phyloP scores from a whole-genome alignment of 2,329 filamentous ascomycete species.

The Trichophyton mentagrophytes region DNA sequence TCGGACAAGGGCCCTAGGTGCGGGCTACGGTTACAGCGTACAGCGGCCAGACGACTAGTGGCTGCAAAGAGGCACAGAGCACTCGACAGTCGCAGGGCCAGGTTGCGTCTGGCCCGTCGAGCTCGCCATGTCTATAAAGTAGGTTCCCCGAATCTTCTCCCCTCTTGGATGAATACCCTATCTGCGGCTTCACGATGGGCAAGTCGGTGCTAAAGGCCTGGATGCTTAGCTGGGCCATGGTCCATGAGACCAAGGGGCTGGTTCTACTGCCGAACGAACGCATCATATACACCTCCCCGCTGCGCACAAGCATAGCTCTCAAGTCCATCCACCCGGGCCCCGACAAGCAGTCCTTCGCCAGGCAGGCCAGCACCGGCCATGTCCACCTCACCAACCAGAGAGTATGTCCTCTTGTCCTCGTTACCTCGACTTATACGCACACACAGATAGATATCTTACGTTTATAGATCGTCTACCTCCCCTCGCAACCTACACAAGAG shows the following conservation, averaged over 20 bases:
- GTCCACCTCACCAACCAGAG: constrained; percentile 76
- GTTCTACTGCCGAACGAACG: constrained; percentile 75
- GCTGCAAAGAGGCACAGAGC: constrained; percentile 2
- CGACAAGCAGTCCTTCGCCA: constrained; percentile 50
- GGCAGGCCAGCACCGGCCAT: constrained; percentile 61
- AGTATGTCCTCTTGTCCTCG: constrained; percentile 39
- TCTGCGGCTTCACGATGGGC: background rate
- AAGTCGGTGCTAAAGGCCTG: constrained; percentile 13
- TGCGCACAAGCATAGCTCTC: constrained; percentile 63
- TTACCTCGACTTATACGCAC: too few species aligned
- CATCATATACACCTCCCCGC: constrained; percentile 65
- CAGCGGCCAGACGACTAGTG: background rate
- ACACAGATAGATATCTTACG: background rate
- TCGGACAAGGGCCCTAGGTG: background rate
- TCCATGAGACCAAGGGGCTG: constrained; percentile 58
- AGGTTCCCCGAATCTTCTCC: background rate
- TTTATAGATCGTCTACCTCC: constrained; percentile 71
- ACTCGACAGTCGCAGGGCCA: background rate
- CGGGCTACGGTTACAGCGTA: background rate
- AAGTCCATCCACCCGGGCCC: constrained; percentile 56
- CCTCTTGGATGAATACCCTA: background rate
- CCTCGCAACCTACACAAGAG: constrained; percentile 50
- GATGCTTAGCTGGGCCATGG: constrained; percentile 72
- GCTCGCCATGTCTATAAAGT: constrained; percentile 3
- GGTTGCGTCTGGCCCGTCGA: background rate